Base-by-base conservation (phyloP, 139 green algal genomes). In the Medakamo hakoo region DNA sequence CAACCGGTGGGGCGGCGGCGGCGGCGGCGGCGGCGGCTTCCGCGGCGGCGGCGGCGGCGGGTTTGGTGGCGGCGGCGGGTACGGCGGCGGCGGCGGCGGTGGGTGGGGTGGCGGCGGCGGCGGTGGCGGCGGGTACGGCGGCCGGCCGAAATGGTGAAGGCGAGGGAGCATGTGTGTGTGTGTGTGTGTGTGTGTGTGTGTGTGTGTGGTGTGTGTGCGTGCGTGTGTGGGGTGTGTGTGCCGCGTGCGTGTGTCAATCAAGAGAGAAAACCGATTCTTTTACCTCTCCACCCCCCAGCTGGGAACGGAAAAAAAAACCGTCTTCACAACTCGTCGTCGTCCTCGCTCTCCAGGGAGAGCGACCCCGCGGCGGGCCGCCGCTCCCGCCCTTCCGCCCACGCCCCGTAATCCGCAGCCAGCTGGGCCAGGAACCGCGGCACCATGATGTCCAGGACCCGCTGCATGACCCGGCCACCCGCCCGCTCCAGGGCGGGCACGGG, bases 401-500 rank as follows among this genome's bases (percentile, higher is more conserved):
- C 48, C 55, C 64, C 56, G 65, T 94, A 94, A 63, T 94, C 86
- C 3, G 56, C 68, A 18, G 76, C 62, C 30, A 94, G 78, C 74
- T 94, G 86, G 58, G 70, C 57, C 70, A 94, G 63, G 71, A 94
- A 94, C 3, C 80, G 70, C 1, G 86, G 86, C 61, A 94, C 82
- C 62, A 81, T 79, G 5, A 69, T 71, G 40, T 78, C 74, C 16
- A 94, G 74, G 31, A 89, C 78, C 23, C 65, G 61, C 58, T 78
- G 69, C 80, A 94, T 82, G 55, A 90, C 72, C 1, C 24, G 4
- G 23, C 21, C 60, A 62, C 77, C 78, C 40, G 66, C 73, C 22
- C 27, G 52, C 63, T 80, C 70, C 3, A 84, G 68, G 9, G 63
- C 63, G 49, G n/a, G 55, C 18, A 59, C 48, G 1, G 78, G 73